A percentile compares a stretch with the other conserved stretches of the same genome.
These are phyloP conservation scores for Penicillium atrosanguineum DNA, from an alignment of 495 filamentous ascomycete genomes.

Conservation along the genomic window DNA sequence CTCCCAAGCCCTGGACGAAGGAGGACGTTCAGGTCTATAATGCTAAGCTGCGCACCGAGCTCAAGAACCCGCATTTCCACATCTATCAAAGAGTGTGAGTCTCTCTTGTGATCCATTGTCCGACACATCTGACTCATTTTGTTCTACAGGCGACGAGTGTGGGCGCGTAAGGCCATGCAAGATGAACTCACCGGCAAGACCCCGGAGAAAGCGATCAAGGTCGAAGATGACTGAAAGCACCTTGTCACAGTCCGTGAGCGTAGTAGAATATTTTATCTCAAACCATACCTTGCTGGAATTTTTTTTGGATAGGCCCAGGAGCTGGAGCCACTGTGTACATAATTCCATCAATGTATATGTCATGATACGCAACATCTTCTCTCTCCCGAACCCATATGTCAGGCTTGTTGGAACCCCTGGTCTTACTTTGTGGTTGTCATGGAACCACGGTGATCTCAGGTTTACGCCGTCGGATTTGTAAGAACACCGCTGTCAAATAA, in stretches of 20 bases:
- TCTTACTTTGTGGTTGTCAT: not conserved
- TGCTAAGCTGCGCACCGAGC: conserved; percentile 17
- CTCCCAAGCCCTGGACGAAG: conserved; percentile 21
- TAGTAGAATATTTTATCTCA: too few relatives aligned
- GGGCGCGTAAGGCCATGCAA: not conserved
- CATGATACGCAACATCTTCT: not conserved
- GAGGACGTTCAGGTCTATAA: conserved; percentile 26
- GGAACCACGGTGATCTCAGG: too few relatives aligned
- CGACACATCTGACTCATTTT: not conserved
- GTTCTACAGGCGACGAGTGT: not conserved
- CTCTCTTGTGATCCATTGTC: not conserved
- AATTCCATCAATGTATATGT: not conserved
- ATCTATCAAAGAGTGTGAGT: conserved; percentile 19
- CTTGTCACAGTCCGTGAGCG: not conserved
- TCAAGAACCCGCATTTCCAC: conserved; percentile 23
- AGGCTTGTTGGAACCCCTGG: not conserved
- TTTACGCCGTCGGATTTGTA: not conserved
- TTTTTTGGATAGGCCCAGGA: too few relatives aligned
- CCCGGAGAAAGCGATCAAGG: not conserved
- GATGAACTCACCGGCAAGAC: not conserved
- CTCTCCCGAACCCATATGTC: not conserved
- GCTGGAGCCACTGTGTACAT: not conserved
- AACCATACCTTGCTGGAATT: too few relatives aligned
- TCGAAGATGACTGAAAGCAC: not conserved
- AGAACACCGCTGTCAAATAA: not conserved